These are phyloP conservation scores for Boletus rubropictus DNA, from an alignment of 768 basidiomycete species.

Conservation along the genomic window DNA sequence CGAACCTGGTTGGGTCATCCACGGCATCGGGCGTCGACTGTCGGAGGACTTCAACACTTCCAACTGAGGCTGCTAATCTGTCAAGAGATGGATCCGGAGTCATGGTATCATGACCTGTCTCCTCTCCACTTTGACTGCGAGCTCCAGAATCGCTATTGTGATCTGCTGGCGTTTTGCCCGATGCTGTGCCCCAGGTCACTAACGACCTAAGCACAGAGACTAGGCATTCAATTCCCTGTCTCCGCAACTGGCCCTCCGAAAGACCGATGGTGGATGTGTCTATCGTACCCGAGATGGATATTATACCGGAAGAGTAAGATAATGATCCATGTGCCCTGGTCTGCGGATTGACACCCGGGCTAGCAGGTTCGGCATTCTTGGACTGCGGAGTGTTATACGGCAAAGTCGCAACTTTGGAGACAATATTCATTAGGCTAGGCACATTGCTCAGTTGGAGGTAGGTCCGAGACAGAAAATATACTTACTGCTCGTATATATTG, in stretches of 20 bases:
- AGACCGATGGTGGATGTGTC: conserved; percentile 63
- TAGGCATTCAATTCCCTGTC: conserved; percentile 93
- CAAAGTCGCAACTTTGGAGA: conserved; percentile 81
- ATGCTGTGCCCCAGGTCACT: conserved; percentile 79
- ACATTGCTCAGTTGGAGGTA: conserved; percentile 4
- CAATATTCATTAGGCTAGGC: conserved; percentile 82
- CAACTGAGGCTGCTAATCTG: conserved; percentile 41
- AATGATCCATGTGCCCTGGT: conserved; percentile 31
- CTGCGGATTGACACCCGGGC: conserved; percentile 52
- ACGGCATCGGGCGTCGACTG: conserved; percentile 69
- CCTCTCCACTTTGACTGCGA: conserved; percentile 48
- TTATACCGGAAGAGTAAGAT: conserved; percentile 57
- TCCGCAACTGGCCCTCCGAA: conserved; percentile 77
- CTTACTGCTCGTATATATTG: conserved; percentile 95
- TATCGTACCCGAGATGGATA: conserved; percentile 60
- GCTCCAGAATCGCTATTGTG: conserved; percentile 35
- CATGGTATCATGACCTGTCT: conserved; percentile 44
- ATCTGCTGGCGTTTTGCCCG: conserved; percentile 32
- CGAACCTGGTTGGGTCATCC: conserved; percentile 92
- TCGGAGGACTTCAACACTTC: conserved; percentile 52
- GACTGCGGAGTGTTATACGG: conserved; percentile 44
- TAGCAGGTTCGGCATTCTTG: conserved; percentile 51
- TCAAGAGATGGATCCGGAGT: conserved; percentile 56
- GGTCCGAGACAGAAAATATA: not conserved
- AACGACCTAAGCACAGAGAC: conserved; percentile 84